phyloP scores from a whole-genome alignment of 2,329 filamentous ascomycete species.

The Cryphonectria nitschkei region DNA sequence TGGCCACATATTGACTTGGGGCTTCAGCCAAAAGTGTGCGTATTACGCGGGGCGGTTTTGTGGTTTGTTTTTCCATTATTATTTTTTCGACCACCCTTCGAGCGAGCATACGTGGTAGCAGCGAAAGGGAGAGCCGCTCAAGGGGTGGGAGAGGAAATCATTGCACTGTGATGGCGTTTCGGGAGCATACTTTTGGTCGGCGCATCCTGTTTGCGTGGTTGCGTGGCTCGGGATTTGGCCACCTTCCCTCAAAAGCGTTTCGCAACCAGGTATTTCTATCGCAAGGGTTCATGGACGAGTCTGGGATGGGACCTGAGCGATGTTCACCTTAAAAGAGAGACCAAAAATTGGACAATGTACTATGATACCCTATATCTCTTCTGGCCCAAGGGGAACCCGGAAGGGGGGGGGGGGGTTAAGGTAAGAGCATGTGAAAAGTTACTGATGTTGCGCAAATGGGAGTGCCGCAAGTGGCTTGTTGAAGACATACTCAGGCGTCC shows the following conservation, averaged over 20 bases:
- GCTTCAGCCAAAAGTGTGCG: not conserved
- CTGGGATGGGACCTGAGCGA: not conserved
- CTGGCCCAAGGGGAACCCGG: not conserved
- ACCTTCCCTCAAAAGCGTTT: not conserved
- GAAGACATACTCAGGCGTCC: not conserved
- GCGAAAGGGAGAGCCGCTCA: not conserved
- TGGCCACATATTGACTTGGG: too few relatives aligned
- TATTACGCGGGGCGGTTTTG: not conserved
- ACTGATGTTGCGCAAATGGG: not conserved
- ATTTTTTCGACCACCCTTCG: not conserved
- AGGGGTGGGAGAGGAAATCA: not conserved
- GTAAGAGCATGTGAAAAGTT: not conserved
- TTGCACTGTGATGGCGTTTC: slow-evolving; percentile 27
- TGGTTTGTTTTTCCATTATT: too few relatives aligned
- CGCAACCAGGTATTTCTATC: not conserved
- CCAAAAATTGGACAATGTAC: not conserved
- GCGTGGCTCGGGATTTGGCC: not conserved
- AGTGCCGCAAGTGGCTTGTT: not conserved
- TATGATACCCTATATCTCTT: slow-evolving; percentile 8
- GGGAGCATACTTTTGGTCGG: not conserved
- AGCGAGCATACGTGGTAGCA: not conserved
- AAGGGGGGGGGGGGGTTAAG: not conserved
- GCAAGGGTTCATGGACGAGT: not conserved
- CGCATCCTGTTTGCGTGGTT: not conserved
- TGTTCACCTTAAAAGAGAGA: not conserved